These are phyloP conservation scores for Cladophialophora chaetospira DNA, from an alignment of 2,329 filamentous ascomycete species.

Conservation along the genomic window DNA sequence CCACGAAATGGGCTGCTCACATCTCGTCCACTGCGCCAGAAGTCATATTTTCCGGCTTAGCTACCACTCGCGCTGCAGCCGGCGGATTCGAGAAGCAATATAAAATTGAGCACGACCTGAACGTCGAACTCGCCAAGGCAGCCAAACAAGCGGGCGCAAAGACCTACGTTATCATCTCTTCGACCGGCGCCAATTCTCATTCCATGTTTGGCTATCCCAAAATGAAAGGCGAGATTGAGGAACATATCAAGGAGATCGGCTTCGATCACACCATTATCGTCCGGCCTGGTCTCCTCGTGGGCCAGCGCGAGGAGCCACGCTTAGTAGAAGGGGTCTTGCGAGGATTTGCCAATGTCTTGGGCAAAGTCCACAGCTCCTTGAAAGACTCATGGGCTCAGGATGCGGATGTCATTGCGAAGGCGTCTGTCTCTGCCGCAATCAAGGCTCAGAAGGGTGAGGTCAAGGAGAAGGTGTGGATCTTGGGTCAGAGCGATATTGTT, in stretches of 20 bases:
- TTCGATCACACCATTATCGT: slow-evolving; percentile 79
- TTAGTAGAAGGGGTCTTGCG: slow-evolving; percentile 60
- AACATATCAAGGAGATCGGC: slow-evolving; percentile 67
- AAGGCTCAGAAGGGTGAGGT: slow-evolving; percentile 45
- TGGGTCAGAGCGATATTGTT: slow-evolving; percentile 44
- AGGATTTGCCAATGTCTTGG: slow-evolving; percentile 58
- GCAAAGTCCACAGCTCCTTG: slow-evolving; percentile 55
- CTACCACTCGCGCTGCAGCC: slow-evolving; percentile 74
- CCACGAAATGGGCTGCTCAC: slow-evolving; percentile 65
- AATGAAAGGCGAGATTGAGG: slow-evolving; percentile 90
- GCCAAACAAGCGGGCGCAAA: slow-evolving; percentile 72
- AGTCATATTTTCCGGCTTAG: slow-evolving; percentile 75
- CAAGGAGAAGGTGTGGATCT: slow-evolving; percentile 45
- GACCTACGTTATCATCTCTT: slow-evolving; percentile 76
- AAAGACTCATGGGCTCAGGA: slow-evolving; percentile 74
- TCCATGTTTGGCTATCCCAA: slow-evolving; percentile 58
- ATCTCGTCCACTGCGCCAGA: slow-evolving; percentile 59
- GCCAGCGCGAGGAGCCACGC: slow-evolving; percentile 65
- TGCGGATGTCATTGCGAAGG: slow-evolving; percentile 65
- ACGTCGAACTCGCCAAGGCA: slow-evolving; percentile 73
- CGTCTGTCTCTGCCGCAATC: slow-evolving; percentile 41
- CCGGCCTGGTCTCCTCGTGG: slow-evolving; percentile 74
- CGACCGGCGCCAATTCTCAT: slow-evolving; percentile 53
- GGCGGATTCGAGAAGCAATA: slow-evolving; percentile 78
- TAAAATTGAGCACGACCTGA: slow-evolving; percentile 85